Percentiles rank a stretch among this genome's conserved stretches.
Evolutionary conservation across 1,139 yeast genomes (phyloP).

Genomic region (Fermentozyma sake): DNA sequence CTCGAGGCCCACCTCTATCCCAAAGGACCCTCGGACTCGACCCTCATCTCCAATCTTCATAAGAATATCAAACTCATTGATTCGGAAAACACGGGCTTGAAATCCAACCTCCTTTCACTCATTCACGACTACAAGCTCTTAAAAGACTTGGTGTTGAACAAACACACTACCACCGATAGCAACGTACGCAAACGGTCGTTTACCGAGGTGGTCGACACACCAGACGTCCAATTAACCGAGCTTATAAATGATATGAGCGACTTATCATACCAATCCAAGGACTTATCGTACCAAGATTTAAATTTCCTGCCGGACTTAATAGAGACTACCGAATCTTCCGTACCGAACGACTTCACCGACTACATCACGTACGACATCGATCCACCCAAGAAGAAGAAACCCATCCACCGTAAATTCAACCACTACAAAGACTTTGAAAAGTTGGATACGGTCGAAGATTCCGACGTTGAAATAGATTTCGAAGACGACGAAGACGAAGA

Average conservation of each 20-base stretch:
- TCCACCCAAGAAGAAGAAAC: slow-evolving; percentile 5
- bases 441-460: slow-evolving; percentile 14
- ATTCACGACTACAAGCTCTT: slow-evolving; percentile 42
- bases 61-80: slow-evolving; percentile 27
- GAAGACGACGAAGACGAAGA: slow-evolving; percentile 28
- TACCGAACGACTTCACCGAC: slow-evolving; percentile 4
- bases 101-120: slow-evolving; percentile 31
- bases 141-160: slow-evolving; percentile 28
- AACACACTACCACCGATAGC: slow-evolving; percentile 6
- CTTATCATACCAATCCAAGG: slow-evolving; percentile 15
- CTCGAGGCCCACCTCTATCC: background rate
- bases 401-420: slow-evolving; percentile 6
- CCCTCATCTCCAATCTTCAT: slow-evolving; percentile 4
- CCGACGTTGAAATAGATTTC: slow-evolving; percentile 16
- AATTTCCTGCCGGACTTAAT: no score
- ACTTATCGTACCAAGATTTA: no score
- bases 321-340: no score
- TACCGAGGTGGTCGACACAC: slow-evolving; percentile 16
- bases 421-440: slow-evolving; percentile 15
- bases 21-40: slow-evolving; percentile 1
- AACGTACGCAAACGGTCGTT: slow-evolving; percentile 23
- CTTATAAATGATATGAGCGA: slow-evolving; percentile 26
- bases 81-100: slow-evolving; percentile 34
- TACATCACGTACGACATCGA: slow-evolving; percentile 3
- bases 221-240: slow-evolving; percentile 11